A percentile compares a stretch with the other conserved stretches of the same genome.
phyloP scores from a whole-genome alignment of 2,329 filamentous ascomycete species.

The Grosmannia clavigera region DNA sequence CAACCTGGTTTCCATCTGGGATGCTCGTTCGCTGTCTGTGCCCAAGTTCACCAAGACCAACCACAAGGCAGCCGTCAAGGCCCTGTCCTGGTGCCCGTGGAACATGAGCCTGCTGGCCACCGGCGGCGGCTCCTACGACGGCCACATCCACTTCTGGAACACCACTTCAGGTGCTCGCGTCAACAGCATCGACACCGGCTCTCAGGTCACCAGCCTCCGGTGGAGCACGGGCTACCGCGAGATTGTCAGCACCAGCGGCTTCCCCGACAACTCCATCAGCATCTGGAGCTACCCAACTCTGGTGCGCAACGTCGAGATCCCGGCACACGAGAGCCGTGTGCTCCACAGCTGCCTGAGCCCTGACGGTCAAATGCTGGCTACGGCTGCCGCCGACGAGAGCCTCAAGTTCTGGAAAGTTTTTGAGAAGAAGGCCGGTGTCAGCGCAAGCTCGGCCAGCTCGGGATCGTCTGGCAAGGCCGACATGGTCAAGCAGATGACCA shows the following conservation, averaged over 20 bases:
- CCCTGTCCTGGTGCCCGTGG: slow-evolving; percentile 97
- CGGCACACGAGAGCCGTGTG: slow-evolving; percentile 91
- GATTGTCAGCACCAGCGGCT: slow-evolving; percentile 93
- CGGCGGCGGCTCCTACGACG: slow-evolving; percentile 90
- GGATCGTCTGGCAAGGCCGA: slow-evolving; percentile 66
- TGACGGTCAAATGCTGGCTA: slow-evolving; percentile 95
- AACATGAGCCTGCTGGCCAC: slow-evolving; percentile 94
- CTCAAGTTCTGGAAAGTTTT: slow-evolving; percentile 99
- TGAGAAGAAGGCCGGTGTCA: slow-evolving; percentile 83
- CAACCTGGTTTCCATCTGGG: slow-evolving; percentile 98
- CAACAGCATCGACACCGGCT: slow-evolving; percentile 98
- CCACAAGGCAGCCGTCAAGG: slow-evolving; percentile 97
- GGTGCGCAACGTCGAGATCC: slow-evolving; percentile 95
- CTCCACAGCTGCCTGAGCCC: slow-evolving; percentile 95
- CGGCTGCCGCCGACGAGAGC: slow-evolving; percentile 79
- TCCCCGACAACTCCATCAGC: slow-evolving; percentile 97
- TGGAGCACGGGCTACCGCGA: slow-evolving; percentile 98
- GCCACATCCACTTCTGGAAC: slow-evolving; percentile 99
- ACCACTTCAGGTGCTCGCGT: slow-evolving; percentile 92
- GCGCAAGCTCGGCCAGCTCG: slow-evolving; percentile 50
- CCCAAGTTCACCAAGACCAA: slow-evolving; percentile 99
- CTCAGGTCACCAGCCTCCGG: slow-evolving; percentile 88
- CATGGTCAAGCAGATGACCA: slow-evolving; percentile 92
- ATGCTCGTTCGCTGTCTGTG: slow-evolving; percentile 80
- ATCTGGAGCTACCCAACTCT: slow-evolving; percentile 98